These are phyloP conservation scores for Coleophoma crateriformis DNA, from an alignment of 2,329 filamentous ascomycete species.

Conservation along the genomic window DNA sequence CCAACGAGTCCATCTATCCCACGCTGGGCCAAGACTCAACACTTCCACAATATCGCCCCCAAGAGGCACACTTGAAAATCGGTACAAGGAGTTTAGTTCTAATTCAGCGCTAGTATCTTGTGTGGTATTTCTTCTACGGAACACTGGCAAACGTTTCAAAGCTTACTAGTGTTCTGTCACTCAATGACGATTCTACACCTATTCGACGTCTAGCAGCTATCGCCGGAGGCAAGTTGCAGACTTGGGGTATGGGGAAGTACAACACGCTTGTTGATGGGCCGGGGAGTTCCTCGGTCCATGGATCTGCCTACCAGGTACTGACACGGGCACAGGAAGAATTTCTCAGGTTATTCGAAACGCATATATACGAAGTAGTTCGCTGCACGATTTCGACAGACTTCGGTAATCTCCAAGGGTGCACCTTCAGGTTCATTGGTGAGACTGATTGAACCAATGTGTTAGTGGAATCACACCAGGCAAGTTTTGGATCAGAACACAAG, in stretches of 20 bases:
- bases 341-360: neutral
- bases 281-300: slow-evolving; percentile 14
- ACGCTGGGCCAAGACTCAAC: slow-evolving; percentile 17
- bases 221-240: slow-evolving; percentile 23
- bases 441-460: neutral
- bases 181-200: slow-evolving; percentile 10
- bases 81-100: neutral
- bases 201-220: slow-evolving; percentile 23
- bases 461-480: too few species aligned
- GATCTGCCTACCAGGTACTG: slow-evolving; percentile 20
- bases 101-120: slow-evolving; percentile 6
- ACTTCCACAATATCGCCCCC: slow-evolving; percentile 19
- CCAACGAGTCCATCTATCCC: slow-evolving; percentile 11
- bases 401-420: neutral
- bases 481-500: too few species aligned
- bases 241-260: slow-evolving; percentile 32
- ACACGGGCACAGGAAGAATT: neutral
- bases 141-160: slow-evolving; percentile 26
- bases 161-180: slow-evolving; percentile 25
- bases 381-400: neutral
- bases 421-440: neutral
- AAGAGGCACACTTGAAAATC: slow-evolving; percentile 1
- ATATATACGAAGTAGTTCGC: neutral
- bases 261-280: slow-evolving; percentile 30
- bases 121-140: slow-evolving; percentile 38